Conservation (phyloP, 805 yeast species). For the Cephaloascus albidus region DNA sequence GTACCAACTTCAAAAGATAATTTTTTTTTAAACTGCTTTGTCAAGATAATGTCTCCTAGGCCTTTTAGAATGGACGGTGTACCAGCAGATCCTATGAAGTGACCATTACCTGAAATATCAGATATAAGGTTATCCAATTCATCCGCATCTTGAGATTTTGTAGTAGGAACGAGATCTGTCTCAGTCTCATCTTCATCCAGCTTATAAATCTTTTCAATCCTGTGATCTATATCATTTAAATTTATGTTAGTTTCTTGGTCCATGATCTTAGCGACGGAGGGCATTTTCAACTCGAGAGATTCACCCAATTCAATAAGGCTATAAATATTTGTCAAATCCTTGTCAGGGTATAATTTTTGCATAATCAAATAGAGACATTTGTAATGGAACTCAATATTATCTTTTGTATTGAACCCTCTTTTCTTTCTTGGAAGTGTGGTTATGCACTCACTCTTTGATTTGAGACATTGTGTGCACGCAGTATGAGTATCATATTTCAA, state of each 20-base stretch:
- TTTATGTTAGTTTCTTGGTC: neutral
- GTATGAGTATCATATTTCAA: slow-evolving; percentile 24
- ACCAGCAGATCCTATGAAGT: slow-evolving; percentile 37
- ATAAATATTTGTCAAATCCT: slow-evolving; percentile 32
- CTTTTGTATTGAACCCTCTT: slow-evolving; percentile 29
- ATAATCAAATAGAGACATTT: slow-evolving; percentile 27
- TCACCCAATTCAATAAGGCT: slow-evolving; percentile 27
- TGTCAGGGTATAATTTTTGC: slow-evolving; percentile 31
- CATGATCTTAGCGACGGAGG: slow-evolving; percentile 4
- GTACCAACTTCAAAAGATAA: neutral
- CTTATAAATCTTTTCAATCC: neutral
- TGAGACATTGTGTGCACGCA: slow-evolving; percentile 28
- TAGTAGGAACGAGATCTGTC: too few species aligned
- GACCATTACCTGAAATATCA: slow-evolving; percentile 36
- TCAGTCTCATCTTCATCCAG: neutral
- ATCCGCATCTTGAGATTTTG: too few species aligned
- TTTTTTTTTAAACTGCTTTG: slow-evolving; percentile 8
- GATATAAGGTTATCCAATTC: slow-evolving; percentile 25
- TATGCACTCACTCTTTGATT: slow-evolving; percentile 25
- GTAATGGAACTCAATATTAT: slow-evolving; percentile 32
- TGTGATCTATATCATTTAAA: neutral
- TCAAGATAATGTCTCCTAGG: slow-evolving; percentile 31
- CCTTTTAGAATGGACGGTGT: slow-evolving; percentile 34
- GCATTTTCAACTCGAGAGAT: slow-evolving; percentile 22
- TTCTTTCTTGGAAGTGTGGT: slow-evolving; percentile 33